Percentiles rank a stretch among this genome's conserved stretches.
Conservation (phyloP, 805 yeast genomes). For the Cyberlindnera saturnus region DNA sequence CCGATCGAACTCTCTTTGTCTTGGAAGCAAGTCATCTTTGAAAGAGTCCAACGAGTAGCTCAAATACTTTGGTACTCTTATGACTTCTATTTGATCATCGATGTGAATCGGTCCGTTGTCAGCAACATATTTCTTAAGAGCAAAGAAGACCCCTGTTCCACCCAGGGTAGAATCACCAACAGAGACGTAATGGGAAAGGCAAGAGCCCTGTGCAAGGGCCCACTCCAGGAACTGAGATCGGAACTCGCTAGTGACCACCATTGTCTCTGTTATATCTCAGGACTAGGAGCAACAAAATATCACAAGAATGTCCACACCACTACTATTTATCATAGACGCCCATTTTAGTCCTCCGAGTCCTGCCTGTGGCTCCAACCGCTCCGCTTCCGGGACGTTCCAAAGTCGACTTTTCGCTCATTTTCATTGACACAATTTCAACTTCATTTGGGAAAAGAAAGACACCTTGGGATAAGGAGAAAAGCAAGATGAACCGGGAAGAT, state of each 20-base stretch:
- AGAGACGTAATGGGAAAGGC: slow-evolving; percentile 6
- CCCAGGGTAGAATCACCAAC: slow-evolving; percentile 24
- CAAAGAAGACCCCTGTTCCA: slow-evolving; percentile 33
- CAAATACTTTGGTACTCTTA: slow-evolving; percentile 32
- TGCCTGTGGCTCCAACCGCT: no score
- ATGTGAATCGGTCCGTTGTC: slow-evolving; percentile 2
- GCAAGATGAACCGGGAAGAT: background rate
- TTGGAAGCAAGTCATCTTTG: slow-evolving; percentile 11
- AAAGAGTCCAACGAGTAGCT: slow-evolving; percentile 30
- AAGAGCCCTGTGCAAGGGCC: slow-evolving; percentile 7
- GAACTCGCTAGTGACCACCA: slow-evolving; percentile 4
- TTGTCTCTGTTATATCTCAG: background rate
- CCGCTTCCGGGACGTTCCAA: no score
- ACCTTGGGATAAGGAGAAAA: background rate
- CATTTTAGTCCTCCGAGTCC: no score
- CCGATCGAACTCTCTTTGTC: slow-evolving; percentile 14
- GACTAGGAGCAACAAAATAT: no score
- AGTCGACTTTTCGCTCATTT: no score
- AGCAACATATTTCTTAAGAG: background rate
- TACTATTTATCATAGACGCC: no score
- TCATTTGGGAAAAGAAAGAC: background rate
- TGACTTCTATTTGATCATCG: slow-evolving; percentile 24
- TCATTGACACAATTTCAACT: background rate
- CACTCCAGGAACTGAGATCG: slow-evolving; percentile 14
- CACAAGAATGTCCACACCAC: no score